Base-by-base conservation (phyloP, 2,329 filamentous ascomycete species). In the Hymenoscyphus albidus region DNA sequence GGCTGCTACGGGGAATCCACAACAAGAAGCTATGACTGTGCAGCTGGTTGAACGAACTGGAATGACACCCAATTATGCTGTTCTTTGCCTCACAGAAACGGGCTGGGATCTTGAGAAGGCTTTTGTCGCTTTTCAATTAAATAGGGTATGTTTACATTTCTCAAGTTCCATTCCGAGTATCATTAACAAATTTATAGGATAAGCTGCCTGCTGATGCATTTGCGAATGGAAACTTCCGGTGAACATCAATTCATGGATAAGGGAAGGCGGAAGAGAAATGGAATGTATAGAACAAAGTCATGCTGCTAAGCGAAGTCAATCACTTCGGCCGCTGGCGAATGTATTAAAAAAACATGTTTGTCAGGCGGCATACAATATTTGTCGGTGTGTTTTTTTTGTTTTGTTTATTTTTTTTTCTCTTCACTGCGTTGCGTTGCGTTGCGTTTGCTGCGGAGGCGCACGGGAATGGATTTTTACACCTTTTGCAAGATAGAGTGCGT, bases 71-170 rank as follows among this genome's bases (percentile, higher is more conserved):
- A 82, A 90, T 65, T 96, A 90, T 75, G 90, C 93, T 1, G 85
- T 88, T 70, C 85, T 96, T 81, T 97, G 94, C 72, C 81, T 98
- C 16, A 83, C 86, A 2, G 87, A 93, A 65, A 91, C 89, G 64
- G 85, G 83, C 44, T 98, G 93, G 92, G 85, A 96, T 74, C 86
- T 93, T 59, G 85, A 90, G 44, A 84, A 85, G 69, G 94, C 93
- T 1, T 78, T 93, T 70, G 80, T 83, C 62, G 86, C 91, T 39
- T 97, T 97, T 74, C 84, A 88, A 67, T 84, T 88, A 69, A 87
- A 91, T 64, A 92, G 88, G 81, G 91, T 90, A 80, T 74, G 81
- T 57, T 10, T 18, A 42, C 16, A 60, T 14, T 18, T 3, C 42
- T 38, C 12, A 12, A 12, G 22, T 22, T 22, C 48, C 12, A 22